Evolutionary conservation across 371 early-diverging fungal genomes (phyloP).

Genomic region (Thermomucor indicae-seudaticae): DNA sequence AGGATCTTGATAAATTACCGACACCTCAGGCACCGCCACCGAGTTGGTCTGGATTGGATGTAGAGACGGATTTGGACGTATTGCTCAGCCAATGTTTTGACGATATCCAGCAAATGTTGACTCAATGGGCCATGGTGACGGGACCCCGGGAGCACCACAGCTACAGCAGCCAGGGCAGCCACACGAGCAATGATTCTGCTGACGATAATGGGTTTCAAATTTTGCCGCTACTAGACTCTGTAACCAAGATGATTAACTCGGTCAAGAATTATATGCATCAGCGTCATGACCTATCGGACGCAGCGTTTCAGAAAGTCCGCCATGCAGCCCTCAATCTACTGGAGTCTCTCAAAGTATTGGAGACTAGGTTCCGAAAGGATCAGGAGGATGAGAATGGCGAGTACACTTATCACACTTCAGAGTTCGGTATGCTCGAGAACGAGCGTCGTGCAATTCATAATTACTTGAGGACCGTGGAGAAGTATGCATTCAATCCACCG

Average conservation of each 20-base stretch:
- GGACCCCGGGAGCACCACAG: slow-evolving; percentile 8
- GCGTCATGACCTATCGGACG: slow-evolving; percentile 36
- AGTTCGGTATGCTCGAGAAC: slow-evolving; percentile 30
- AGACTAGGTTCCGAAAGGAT: slow-evolving; percentile 26
- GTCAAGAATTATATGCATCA: slow-evolving; percentile 39
- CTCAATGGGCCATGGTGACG: slow-evolving; percentile 30
- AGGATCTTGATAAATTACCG: slow-evolving; percentile 26
- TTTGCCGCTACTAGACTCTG: slow-evolving; percentile 34
- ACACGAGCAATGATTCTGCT: not conserved
- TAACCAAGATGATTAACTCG: slow-evolving; percentile 42
- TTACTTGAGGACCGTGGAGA: slow-evolving; percentile 27
- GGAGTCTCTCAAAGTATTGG: slow-evolving; percentile 29
- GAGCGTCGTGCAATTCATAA: slow-evolving; percentile 19
- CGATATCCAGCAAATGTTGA: slow-evolving; percentile 36
- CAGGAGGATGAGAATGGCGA: slow-evolving; percentile 16
- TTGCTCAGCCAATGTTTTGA: slow-evolving; percentile 24
- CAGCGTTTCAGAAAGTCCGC: slow-evolving; percentile 25
- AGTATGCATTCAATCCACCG: slow-evolving; percentile 38
- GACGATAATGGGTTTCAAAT: slow-evolving; percentile 28
- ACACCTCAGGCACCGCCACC: slow-evolving; percentile 39
- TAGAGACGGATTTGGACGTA: slow-evolving; percentile 43
- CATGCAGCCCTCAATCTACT: slow-evolving; percentile 30
- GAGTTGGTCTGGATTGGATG: slow-evolving; percentile 40
- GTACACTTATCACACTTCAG: slow-evolving; percentile 14
- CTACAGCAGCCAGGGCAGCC: slow-evolving; percentile 6